Evolutionary conservation across 495 filamentous ascomycete species (phyloP).

Genomic region (Xylaria telfairii): DNA sequence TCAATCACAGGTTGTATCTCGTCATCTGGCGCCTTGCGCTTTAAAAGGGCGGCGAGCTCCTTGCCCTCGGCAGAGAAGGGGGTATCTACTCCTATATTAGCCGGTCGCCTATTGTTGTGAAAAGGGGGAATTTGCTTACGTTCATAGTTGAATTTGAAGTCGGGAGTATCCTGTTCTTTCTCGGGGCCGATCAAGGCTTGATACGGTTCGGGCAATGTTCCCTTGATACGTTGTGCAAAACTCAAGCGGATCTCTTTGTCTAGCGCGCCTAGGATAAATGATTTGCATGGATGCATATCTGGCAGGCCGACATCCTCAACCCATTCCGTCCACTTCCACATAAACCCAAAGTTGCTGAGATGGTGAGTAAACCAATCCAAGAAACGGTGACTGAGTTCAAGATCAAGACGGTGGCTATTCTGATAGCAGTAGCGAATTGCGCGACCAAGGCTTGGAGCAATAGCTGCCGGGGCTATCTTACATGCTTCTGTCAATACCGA

Average conservation of each 20-base stretch:
- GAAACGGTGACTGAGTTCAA: conserved; percentile 86
- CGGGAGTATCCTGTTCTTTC: conserved; percentile 91
- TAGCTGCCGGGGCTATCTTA: conserved; percentile 92
- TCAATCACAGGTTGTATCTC: conserved; percentile 80
- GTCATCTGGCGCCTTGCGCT: conserved; percentile 80
- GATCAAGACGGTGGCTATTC: conserved; percentile 78
- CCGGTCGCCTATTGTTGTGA: not conserved
- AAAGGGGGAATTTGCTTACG: conserved; percentile 57
- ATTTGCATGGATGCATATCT: conserved; percentile 82
- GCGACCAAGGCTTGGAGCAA: conserved; percentile 92
- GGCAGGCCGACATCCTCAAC: conserved; percentile 82
- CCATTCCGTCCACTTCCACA: conserved; percentile 99
- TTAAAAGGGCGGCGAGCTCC: conserved; percentile 78
- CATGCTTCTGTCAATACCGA: conserved; percentile 92
- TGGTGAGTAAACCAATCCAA: conserved; percentile 98
- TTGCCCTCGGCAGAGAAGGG: conserved; percentile 82
- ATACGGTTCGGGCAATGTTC: conserved; percentile 87
- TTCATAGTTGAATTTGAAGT: conserved; percentile 87
- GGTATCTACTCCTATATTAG: conserved; percentile 58
- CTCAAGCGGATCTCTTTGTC: conserved; percentile 98
- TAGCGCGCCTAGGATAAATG: conserved; percentile 86
- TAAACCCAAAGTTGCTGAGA: conserved; percentile 97
- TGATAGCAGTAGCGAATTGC: conserved; percentile 92
- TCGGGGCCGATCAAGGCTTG: conserved; percentile 79
- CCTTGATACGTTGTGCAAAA: conserved; percentile 94